Conservation (phyloP, 2,329 filamentous ascomycete genomes). For the Hypoxylon sp. region DNA sequence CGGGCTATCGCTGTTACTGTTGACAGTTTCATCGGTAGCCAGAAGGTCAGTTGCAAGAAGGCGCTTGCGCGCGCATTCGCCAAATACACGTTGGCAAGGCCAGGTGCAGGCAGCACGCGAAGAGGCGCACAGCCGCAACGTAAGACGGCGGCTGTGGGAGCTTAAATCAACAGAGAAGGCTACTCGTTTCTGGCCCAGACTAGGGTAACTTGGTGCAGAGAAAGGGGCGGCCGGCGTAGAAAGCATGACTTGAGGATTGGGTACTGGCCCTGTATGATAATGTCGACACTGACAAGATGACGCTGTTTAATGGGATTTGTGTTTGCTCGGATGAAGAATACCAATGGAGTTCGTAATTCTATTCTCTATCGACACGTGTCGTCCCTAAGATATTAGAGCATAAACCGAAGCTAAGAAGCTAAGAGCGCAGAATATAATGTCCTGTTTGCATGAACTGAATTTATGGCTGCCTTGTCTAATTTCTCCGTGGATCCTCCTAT, state of each 20-base stretch:
- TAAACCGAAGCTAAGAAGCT: background rate
- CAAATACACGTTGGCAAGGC: conserved; percentile 82
- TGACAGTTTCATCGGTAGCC: conserved; percentile 94
- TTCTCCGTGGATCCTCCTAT: no score
- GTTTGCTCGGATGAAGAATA: conserved; percentile 8
- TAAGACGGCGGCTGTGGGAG: conserved; percentile 43
- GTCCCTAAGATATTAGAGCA: background rate
- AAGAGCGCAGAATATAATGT: conserved; percentile 3
- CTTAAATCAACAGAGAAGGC: conserved; percentile 25
- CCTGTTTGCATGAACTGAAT: background rate
- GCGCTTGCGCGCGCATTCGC: conserved; percentile 93
- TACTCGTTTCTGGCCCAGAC: conserved; percentile 11
- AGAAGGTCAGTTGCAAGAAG: conserved; percentile 98
- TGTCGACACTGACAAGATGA: conserved; percentile 25
- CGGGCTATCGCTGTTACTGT: conserved; percentile 97
- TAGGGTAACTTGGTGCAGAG: background rate
- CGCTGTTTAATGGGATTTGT: conserved; percentile 2
- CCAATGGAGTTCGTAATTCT: background rate
- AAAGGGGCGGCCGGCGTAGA: conserved; percentile 11
- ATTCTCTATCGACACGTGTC: background rate
- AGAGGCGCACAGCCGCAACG: conserved; percentile 47
- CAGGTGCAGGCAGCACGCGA: conserved; percentile 54
- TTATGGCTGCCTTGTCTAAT: background rate
- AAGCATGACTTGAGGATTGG: conserved; percentile 10
- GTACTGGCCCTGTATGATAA: conserved; percentile 20